A percentile compares a stretch with the other conserved stretches of the same genome.
Conservation (phyloP, 345 rosid species). For the Fremontodendron californicum region DNA sequence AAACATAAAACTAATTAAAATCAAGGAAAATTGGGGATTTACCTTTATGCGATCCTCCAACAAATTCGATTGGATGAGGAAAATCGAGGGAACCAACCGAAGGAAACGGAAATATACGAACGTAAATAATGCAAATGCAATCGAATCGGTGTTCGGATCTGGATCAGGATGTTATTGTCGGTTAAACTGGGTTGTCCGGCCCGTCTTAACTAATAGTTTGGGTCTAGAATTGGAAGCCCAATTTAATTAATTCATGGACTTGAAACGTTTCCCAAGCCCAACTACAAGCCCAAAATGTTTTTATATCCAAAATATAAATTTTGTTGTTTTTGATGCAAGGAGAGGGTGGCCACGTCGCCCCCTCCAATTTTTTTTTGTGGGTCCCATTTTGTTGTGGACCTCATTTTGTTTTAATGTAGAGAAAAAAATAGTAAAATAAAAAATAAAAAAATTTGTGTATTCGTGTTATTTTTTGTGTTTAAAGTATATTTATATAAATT, state of each 20-base stretch:
- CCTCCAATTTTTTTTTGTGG: no score
- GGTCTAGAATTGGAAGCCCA: neutral
- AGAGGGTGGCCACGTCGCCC: no score
- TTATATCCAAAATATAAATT: no score
- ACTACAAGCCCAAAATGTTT: neutral
- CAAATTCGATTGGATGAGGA: neutral
- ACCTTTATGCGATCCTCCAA: neutral
- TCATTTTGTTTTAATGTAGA: no score
- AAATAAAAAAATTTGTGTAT: no score
- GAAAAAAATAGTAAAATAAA: no score
- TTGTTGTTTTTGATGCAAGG: no score
- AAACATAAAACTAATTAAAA: neutral
- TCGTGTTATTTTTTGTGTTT: no score
- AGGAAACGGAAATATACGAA: no score
- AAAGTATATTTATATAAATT: no score
- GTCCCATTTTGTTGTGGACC: no score
- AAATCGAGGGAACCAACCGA: neutral
- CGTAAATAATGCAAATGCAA: neutral
- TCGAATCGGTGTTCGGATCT: neutral
- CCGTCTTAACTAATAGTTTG: neutral
- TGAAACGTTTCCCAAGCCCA: neutral
- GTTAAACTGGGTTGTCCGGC: no score
- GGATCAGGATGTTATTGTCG: neutral
- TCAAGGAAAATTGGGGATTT: neutral
- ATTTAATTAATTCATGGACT: neutral